These are phyloP conservation scores for Magnaporthiopsis rhizophila DNA, from an alignment of 2,329 filamentous ascomycete genomes.

Conservation along the genomic window DNA sequence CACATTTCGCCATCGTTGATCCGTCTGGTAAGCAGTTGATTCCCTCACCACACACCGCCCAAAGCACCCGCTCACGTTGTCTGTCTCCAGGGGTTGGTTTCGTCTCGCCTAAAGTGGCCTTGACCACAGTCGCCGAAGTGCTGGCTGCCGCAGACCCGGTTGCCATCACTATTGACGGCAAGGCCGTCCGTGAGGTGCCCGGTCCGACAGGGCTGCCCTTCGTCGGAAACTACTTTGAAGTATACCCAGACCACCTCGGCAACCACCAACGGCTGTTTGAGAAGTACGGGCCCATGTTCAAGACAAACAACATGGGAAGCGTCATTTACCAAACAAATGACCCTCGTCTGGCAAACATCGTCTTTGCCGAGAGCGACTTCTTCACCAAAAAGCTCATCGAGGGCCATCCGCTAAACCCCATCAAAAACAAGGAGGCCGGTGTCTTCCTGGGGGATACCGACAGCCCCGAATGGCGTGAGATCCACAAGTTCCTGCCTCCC, in stretches of 20 bases:
- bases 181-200: conserved; percentile 39
- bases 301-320: conserved; percentile 43
- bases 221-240: conserved; percentile 46
- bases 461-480: conserved; percentile 37
- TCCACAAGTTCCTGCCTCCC: conserved; percentile 56
- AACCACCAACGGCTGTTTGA: conserved; percentile 48
- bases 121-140: conserved; percentile 8
- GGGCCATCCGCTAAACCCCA: conserved; percentile 36
- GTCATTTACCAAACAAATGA: conserved; percentile 42
- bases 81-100: conserved; percentile 14
- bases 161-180: conserved; percentile 39
- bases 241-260: conserved; percentile 50
- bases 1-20: conserved; percentile 35
- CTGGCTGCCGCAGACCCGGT: conserved; percentile 23
- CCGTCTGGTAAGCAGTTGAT: conserved; percentile 24
- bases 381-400: conserved; percentile 46
- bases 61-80: background rate
- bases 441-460: conserved; percentile 44
- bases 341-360: conserved; percentile 34
- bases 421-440: conserved; percentile 33
- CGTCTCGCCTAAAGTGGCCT: conserved; percentile 3
- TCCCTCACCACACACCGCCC: background rate
- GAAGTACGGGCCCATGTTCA: conserved; percentile 42
- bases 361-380: conserved; percentile 40
- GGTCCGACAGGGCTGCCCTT: conserved; percentile 39